Base-by-base conservation (phyloP, 768 basidiomycete species). In the Russula sp. region DNA sequence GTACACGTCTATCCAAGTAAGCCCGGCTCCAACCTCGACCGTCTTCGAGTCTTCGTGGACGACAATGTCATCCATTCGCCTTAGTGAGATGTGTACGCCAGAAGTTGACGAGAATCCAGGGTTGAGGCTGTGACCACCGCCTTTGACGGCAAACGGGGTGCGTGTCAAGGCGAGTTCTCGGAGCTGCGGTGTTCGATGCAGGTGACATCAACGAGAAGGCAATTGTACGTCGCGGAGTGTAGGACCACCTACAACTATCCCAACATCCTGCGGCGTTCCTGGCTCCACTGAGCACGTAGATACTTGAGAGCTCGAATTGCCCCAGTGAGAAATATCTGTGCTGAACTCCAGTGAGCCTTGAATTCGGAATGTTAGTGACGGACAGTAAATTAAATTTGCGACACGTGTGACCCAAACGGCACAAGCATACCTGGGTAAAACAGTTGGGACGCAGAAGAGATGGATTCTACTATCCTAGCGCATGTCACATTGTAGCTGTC, bases 201-300 rank as follows among this genome's bases (percentile, higher is more conserved):
- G 47, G 20, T 10, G 8, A 3, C 20, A 22, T 47, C 18, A n/a
- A n/a, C 18, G 44, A 44, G 16, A 44, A 9, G 11, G 45, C 5
- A 20, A 22, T 6, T 6, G n/a, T n/a, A 45, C 6, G 18, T 18
- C n/a, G 6, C 7, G 44, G 4, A 18, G 44, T 45, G 44, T 20
- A 22, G 20, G 20, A 48, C 10, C 22, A 42, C 55, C 20, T 52
- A 64, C 68, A 45, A 69, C 64, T 20, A 35, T 11, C 13, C 63
- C 63, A 20, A 69, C 58, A 32, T 69, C 68, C 11, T 44, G 44
- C 0, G 66, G 55, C 0, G 63, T 65, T 8, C 61, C 68, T 1
- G 68, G 61, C 20, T 65, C 63, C 7, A 69, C 68, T 7, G 66
- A 65, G 42, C 68, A 69, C 6, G 52, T 50, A 11, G 68, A 40